Conservation (phyloP, 371 early-diverging fungal species). For the Apophysomyces sp. region DNA sequence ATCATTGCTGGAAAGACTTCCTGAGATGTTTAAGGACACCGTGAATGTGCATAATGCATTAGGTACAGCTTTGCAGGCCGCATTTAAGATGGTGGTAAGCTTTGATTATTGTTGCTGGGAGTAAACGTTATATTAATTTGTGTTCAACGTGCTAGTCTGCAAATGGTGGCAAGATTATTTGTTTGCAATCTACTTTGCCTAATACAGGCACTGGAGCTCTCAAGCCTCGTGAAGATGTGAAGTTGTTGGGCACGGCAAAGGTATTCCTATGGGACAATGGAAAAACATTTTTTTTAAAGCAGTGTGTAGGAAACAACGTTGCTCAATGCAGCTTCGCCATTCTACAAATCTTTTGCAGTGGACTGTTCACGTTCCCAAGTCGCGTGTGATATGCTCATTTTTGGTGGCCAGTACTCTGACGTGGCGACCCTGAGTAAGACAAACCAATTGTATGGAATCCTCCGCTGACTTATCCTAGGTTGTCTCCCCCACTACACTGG, state of each 20-base stretch:
- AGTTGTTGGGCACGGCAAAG: constrained; percentile 82
- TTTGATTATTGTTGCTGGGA: neutral
- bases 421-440: constrained; percentile 77
- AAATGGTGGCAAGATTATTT: constrained; percentile 90
- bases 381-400: constrained; percentile 91
- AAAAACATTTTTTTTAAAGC: too few species aligned
- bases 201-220: constrained; percentile 80
- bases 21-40: constrained; percentile 83
- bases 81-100: constrained; percentile 75
- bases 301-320: constrained; percentile 69
- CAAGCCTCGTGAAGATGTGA: constrained; percentile 84
- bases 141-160: constrained; percentile 36
- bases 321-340: constrained; percentile 78
- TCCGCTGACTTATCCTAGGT: constrained; percentile 19
- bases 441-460: neutral
- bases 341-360: constrained; percentile 94
- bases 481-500: constrained; percentile 91
- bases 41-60: constrained; percentile 75
- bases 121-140: neutral
- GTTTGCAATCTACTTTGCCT: constrained; percentile 82
- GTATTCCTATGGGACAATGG: constrained; percentile 9
- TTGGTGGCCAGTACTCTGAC: constrained; percentile 23
- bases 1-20: constrained; percentile 70
- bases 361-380: constrained; percentile 92
- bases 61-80: constrained; percentile 86